A percentile compares a stretch with the other conserved stretches of the same genome.
phyloP scores from a whole-genome alignment of 140 eudicot species.

The Senecio squalidus region DNA sequence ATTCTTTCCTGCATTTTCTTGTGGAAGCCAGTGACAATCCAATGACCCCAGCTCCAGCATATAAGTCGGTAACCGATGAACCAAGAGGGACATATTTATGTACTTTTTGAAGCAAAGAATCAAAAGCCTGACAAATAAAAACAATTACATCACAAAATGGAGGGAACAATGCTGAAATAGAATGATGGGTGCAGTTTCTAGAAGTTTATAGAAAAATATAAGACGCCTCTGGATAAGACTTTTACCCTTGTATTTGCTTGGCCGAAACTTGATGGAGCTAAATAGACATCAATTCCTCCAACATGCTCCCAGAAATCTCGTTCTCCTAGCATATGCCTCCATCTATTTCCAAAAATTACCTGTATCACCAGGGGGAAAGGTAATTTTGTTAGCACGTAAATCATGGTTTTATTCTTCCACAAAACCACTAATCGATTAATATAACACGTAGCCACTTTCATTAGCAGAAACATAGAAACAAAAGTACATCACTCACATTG shows the following conservation, averaged over 20 bases:
- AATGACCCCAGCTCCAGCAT: conserved; percentile 97
- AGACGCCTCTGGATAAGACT: neutral
- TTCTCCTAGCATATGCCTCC: conserved; percentile 96
- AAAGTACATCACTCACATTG: conserved; percentile 52
- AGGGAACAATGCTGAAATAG: neutral
- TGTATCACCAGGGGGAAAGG: conserved; percentile 25
- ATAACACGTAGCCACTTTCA: neutral
- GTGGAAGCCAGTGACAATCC: conserved; percentile 83
- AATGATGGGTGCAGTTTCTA: neutral
- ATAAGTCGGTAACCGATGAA: conserved; percentile 85
- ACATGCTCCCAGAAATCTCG: conserved; percentile 96
- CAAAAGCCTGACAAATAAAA: conserved; percentile 64
- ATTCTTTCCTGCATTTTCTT: conserved; percentile 74
- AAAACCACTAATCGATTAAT: neutral
- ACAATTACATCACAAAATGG: conserved; percentile 14
- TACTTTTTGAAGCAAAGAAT: conserved; percentile 78
- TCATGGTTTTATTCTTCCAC: neutral
- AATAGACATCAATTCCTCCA: conserved; percentile 90
- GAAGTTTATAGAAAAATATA: neutral
- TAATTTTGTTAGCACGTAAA: neutral
- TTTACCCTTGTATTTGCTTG: conserved; percentile 94
- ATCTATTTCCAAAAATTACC: conserved; percentile 95
- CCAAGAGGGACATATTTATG: conserved; percentile 87
- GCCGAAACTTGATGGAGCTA: conserved; percentile 94
- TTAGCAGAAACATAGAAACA: conserved; percentile 8